Percentiles rank a stretch among this genome's conserved stretches.
These are phyloP conservation scores for Volvox reticuliferus DNA, from an alignment of 139 green algal species.

Conservation along the genomic window DNA sequence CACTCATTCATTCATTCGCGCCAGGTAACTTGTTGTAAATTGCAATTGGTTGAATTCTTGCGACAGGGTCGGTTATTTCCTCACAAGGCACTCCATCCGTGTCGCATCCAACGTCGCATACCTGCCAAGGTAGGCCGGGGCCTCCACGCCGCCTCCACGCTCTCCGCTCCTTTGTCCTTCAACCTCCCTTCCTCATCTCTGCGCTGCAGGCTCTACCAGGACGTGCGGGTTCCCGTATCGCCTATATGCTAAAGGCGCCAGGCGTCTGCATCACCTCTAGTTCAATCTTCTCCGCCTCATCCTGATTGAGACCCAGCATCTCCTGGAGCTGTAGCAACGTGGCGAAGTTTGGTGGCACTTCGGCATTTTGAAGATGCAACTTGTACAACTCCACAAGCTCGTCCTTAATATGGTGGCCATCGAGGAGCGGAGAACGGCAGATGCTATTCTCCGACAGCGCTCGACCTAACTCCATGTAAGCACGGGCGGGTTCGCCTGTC, in stretches of 20 bases:
- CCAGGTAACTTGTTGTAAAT: too few relatives aligned
- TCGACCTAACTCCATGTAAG: slow-evolving; percentile 79
- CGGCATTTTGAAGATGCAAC: slow-evolving; percentile 77
- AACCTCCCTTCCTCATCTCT: too few relatives aligned
- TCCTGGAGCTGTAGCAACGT: slow-evolving; percentile 80
- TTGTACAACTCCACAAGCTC: slow-evolving; percentile 74
- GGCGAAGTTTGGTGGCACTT: slow-evolving; percentile 76
- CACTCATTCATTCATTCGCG: too few relatives aligned
- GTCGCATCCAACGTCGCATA: too few relatives aligned
- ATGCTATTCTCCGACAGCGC: slow-evolving; percentile 80
- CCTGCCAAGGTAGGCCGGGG: too few relatives aligned
- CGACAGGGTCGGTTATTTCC: too few relatives aligned
- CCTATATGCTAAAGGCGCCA: slow-evolving; percentile 68
- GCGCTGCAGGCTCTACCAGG: too few relatives aligned
- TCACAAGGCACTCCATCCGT: too few relatives aligned
- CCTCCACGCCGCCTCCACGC: too few relatives aligned
- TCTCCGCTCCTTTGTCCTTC: too few relatives aligned
- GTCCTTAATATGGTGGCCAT: slow-evolving; percentile 53
- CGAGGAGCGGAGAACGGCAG: slow-evolving; percentile 75
- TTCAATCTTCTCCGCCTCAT: slow-evolving; percentile 75
- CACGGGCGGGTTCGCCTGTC: slow-evolving; percentile 63
- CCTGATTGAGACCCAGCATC: slow-evolving; percentile 69
- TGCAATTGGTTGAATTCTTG: too few relatives aligned
- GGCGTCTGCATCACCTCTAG: slow-evolving; percentile 60
- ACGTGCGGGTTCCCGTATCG: too few relatives aligned